phyloP scores from a whole-genome alignment of 202 grass and related monocot genomes.

The Zizania palustris region DNA sequence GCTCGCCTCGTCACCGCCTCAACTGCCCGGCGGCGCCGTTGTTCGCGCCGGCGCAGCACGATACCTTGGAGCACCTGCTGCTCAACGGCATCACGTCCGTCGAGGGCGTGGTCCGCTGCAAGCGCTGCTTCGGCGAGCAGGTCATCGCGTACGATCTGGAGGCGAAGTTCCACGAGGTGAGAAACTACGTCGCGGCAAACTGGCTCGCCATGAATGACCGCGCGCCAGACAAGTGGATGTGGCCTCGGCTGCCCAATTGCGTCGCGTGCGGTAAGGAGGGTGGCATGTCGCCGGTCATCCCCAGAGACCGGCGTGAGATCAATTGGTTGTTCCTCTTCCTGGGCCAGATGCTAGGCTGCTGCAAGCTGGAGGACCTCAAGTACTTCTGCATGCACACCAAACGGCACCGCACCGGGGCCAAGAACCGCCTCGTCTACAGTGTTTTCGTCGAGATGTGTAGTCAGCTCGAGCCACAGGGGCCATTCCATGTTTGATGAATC shows the following conservation, averaged over 20 bases:
- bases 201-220: conserved; percentile 60
- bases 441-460: conserved; percentile 58
- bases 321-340: conserved; percentile 84
- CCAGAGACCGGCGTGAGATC: conserved; percentile 52
- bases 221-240: conserved; percentile 48
- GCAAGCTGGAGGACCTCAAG: conserved; percentile 72
- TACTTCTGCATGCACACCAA: conserved; percentile 72
- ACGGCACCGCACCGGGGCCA: conserved; percentile 68
- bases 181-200: conserved; percentile 35
- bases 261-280: conserved; percentile 20
- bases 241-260: conserved; percentile 45
- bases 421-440: conserved; percentile 66
- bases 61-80: conserved; percentile 38
- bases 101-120: conserved; percentile 51
- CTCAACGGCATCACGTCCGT: conserved; percentile 48
- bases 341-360: conserved; percentile 62
- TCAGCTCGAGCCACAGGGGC: conserved; percentile 49
- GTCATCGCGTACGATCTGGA: conserved; percentile 52
- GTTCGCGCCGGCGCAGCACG: conserved; percentile 50
- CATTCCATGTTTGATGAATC: conserved; percentile 2
- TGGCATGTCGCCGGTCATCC: conserved; percentile 51
- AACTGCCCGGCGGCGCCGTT: conserved; percentile 20
- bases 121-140: conserved; percentile 25
- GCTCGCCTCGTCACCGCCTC: conserved; percentile 8
- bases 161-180: conserved; percentile 51